Base-by-base conservation (phyloP, 257 asterid genomes). In the Lithospermum erythrorhizon region DNA sequence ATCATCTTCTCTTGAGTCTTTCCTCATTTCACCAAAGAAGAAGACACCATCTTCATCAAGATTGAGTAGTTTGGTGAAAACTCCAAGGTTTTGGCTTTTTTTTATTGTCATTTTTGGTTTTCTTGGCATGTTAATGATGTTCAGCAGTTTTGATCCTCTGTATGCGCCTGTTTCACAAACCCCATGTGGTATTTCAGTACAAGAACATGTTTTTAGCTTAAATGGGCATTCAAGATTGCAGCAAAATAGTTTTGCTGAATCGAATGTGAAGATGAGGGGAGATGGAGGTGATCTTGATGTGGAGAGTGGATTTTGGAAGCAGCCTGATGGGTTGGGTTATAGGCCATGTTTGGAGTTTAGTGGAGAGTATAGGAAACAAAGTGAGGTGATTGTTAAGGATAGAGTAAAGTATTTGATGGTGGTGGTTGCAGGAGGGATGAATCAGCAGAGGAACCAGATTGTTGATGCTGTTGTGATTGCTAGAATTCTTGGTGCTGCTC, bases 401-500 rank as follows among this genome's bases (percentile, higher is more conserved):
- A 76, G 94, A 68, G 80, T 58, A 0, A 93, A 81, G 78, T 93
- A 86, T 63, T 54, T 93, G 80, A 62, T 93, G 76, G 98, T 86
- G 48, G 98, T 93, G 74, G 98, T 87, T 67, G 57, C 99, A 21
- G 98, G 98, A 3, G 98, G 98, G 49, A 61, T 89, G 81, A 93
- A 93, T 76, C 99, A 93, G 78, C 99, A 93, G 77, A 79, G 97
- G 86, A 93, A 93, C 72, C 99, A 93, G 80, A 86, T 93, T 77
- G 96, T 93, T 60, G 99, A 93, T 73, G 97, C 99, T 53, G 99
- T 93, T 6, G 97, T 93, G 24, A 89, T 93, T 72, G 94, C 98
- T 0, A 86, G 96, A 29, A 84, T 91, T 57, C 93, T 91, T 55
- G 96, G 96, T 23, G 99, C 99, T 19, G 81, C 97, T 68, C 70